phyloP scores from a whole-genome alignment of 2,329 filamentous ascomycete species.

The Microthyrium microscopicum region DNA sequence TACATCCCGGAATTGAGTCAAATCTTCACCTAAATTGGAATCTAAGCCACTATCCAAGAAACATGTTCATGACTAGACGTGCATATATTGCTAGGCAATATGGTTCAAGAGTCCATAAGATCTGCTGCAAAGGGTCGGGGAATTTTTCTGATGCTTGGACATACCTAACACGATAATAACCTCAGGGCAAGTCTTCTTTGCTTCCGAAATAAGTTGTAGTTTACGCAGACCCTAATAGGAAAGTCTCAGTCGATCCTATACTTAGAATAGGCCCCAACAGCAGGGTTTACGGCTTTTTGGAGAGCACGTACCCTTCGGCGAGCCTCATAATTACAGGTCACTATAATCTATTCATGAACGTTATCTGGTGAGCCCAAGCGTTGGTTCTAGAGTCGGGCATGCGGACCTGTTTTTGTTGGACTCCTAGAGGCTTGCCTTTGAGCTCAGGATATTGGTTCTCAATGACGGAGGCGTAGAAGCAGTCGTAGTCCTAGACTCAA shows the following conservation, averaged over 20 bases:
- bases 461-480: conserved; percentile 87
- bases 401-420: conserved; percentile 70
- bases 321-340: conserved; percentile 89
- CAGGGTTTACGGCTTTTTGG: background rate
- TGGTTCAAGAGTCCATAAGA: conserved; percentile 1
- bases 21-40: conserved; percentile 68
- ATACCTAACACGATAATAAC: conserved; percentile 73
- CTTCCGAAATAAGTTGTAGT: conserved; percentile 71
- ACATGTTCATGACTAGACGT: background rate
- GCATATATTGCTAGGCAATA: background rate
- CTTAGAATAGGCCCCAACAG: background rate
- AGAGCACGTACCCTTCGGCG: conserved; percentile 36
- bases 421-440: conserved; percentile 57
- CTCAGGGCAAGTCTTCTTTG: conserved; percentile 63
- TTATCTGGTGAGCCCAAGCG: background rate
- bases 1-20: conserved; percentile 60
- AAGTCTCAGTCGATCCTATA: conserved; percentile 1
- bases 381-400: background rate
- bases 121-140: background rate
- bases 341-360: conserved; percentile 25
- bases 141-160: conserved; percentile 17
- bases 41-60: conserved; percentile 27
- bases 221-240: conserved; percentile 44
- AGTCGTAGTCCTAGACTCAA: conserved; percentile 53
- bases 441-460: conserved; percentile 65